Conservation (phyloP, 495 filamentous ascomycete species). For the Cercophora sp. region DNA sequence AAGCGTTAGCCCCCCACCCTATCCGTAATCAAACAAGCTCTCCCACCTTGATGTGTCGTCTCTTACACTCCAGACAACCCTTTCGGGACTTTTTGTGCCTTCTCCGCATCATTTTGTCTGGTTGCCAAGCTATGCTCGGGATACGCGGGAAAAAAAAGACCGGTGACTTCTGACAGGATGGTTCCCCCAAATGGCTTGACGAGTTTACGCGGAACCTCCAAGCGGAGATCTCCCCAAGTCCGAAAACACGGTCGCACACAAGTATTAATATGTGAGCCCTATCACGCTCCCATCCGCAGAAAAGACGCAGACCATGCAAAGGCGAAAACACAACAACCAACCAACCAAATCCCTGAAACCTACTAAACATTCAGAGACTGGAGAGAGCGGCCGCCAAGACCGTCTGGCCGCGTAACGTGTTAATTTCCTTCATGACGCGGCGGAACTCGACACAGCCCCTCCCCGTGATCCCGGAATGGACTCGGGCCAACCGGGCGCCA, state of each 20-base stretch:
- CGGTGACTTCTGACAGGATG: no score
- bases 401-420: neutral
- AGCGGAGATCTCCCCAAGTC: neutral
- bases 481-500: neutral
- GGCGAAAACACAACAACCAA: neutral
- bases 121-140: no score
- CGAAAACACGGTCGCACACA: neutral
- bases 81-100: constrained; percentile 55
- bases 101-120: constrained; percentile 27
- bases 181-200: no score
- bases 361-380: neutral
- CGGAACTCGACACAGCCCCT: neutral
- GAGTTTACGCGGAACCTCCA: no score
- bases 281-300: neutral
- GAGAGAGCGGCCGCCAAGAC: neutral
- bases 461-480: neutral
- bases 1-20: neutral
- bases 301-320: neutral
- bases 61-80: constrained; percentile 57
- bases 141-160: no score
- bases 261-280: neutral
- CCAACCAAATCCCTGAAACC: no score
- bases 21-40: neutral
- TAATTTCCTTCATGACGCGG: neutral
- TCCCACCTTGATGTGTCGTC: constrained; percentile 52